Base-by-base conservation (phyloP, 495 filamentous ascomycete genomes). In the Aspergillus coremiiformis region DNA sequence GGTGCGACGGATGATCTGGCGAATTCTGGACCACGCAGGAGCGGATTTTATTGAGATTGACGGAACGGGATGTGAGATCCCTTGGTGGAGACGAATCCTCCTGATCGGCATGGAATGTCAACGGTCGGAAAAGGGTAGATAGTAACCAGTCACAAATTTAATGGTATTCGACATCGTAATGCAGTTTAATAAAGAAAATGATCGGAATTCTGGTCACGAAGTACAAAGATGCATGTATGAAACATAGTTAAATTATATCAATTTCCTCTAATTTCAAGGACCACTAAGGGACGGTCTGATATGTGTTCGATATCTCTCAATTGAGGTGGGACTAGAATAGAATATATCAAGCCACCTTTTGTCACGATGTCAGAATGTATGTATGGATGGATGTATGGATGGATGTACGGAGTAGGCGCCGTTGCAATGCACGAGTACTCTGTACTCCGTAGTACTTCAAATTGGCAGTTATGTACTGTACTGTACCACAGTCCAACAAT, bases 1-100 rank as follows among this genome's bases (percentile, higher is more conserved):
- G n/a, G 49, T 81, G 47, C 69, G 82, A 47, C 82, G 87, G 60
- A 66, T 72, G 22, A 67, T 89, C 24, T 88, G 85, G 85, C 63
- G 76, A 52, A 70, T 78, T 5, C 57, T 91, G 32, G 68, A 83
- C 32, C 61, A 68, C 27, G 83, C 85, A 52, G 85, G 84, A 0
- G 81, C 82, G 21, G 84, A 70, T 52, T 15, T 65, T 21, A 50
- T 68, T 10, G 64, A 64, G 45, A 52, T 66, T 3, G 62, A 69
- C 50, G 43, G 52, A 52, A 23, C 27, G 1, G 24, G 50, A 14
- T 49, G 46, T 41, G 39, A 37, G 4, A 19, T 42, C 22, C 29
- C 39, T 14, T 29, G 45, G 35, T 54, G 51, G 55, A 35, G 33
- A 47, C 43, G 39, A 32, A 37, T 53, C 24, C 35, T 58, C n/a